Evolutionary conservation across 345 rosid species (phyloP).

Genomic region (Bruguiera parviflora): DNA sequence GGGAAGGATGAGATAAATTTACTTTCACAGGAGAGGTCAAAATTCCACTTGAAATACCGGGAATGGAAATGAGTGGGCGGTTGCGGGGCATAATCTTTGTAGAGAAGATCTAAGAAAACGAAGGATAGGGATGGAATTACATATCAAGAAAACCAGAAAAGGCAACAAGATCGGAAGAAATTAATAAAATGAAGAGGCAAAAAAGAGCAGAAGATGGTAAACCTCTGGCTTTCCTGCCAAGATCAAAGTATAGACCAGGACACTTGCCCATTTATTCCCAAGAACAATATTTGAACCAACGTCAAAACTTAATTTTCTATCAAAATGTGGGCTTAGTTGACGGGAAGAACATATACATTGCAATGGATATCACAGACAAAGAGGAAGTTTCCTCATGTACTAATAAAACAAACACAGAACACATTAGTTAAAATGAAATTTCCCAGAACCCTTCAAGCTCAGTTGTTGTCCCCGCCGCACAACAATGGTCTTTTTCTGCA

Average conservation of each 20-base stretch:
- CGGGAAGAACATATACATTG: conserved; percentile 24
- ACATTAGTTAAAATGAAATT: conserved; percentile 28
- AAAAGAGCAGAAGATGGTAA: background rate
- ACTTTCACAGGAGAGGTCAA: conserved; percentile 47
- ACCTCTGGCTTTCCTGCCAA: conserved; percentile 60
- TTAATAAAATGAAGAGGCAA: background rate
- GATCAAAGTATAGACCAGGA: conserved; percentile 42
- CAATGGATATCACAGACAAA: conserved; percentile 15
- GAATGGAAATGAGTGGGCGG: conserved; percentile 32
- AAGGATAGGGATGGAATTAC: background rate
- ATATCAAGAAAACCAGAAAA: background rate
- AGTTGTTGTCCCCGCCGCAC: background rate
- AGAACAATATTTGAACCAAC: background rate
- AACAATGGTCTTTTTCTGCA: conserved; percentile 1
- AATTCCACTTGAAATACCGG: conserved; percentile 32
- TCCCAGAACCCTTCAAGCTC: conserved; percentile 30
- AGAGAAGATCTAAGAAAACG: conserved; percentile 42
- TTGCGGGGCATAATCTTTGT: conserved; percentile 48
- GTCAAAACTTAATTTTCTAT: conserved; percentile 8
- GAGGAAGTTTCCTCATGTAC: conserved; percentile 44
- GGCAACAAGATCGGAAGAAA: background rate
- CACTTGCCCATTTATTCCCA: conserved; percentile 25
- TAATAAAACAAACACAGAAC: background rate
- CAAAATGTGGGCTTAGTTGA: background rate
- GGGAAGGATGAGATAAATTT: conserved; percentile 16